These are phyloP conservation scores for Elaeagnus macrophylla DNA, from an alignment of 306 rosid species.

Conservation along the genomic window DNA sequence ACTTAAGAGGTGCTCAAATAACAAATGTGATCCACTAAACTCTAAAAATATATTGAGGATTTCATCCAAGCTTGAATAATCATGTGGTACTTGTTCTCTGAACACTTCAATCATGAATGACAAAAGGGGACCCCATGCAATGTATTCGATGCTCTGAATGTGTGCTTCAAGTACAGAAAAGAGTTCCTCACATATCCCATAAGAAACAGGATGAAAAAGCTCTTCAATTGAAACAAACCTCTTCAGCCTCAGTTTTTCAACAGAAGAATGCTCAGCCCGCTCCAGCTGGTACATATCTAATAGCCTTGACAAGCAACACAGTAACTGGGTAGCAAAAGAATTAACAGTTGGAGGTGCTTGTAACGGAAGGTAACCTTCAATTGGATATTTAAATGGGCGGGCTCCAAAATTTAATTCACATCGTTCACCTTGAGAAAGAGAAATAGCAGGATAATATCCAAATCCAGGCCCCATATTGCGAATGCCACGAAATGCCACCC, in stretches of 20 bases:
- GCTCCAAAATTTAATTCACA: conserved; percentile 85
- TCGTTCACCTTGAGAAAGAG: conserved; percentile 92
- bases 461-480: conserved; percentile 68
- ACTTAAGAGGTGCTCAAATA: conserved; percentile 64
- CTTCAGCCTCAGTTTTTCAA: conserved; percentile 67
- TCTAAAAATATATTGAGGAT: conserved; percentile 62
- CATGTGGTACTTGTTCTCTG: conserved; percentile 65
- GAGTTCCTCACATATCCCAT: conserved; percentile 66
- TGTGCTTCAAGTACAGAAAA: conserved; percentile 57
- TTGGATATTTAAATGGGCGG: conserved; percentile 76
- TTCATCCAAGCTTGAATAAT: conserved; percentile 71
- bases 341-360: conserved; percentile 54
- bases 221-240: conserved; percentile 70
- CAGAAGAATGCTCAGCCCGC: conserved; percentile 51
- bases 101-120: conserved; percentile 74
- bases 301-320: conserved; percentile 78
- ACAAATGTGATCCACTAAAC: conserved; percentile 52
- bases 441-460: conserved; percentile 90
- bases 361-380: conserved; percentile 76
- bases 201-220: conserved; percentile 56
- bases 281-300: conserved; percentile 60
- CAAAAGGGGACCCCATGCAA: conserved; percentile 80
- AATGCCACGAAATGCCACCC: conserved; percentile 79
- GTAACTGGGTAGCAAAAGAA: conserved; percentile 40
- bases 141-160: conserved; percentile 43